Evolutionary conservation across 306 rosid species (phyloP).

Genomic region (Betula pendula): DNA sequence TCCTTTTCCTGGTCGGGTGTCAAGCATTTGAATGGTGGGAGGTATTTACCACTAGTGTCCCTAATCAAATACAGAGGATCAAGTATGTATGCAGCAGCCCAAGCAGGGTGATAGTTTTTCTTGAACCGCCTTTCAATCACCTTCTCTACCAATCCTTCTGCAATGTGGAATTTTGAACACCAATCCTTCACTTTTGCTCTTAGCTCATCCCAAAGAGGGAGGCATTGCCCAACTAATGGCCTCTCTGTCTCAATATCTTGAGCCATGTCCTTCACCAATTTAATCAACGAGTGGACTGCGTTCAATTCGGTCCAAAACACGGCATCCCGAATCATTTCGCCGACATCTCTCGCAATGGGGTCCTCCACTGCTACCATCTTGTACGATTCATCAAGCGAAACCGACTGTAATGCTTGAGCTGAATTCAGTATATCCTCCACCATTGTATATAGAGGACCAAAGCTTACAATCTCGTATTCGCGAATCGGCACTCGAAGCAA

Average conservation of each 20-base stretch:
- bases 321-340: conserved; percentile 55
- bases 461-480: conserved; percentile 34
- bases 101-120: conserved; percentile 73
- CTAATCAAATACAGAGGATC: conserved; percentile 60
- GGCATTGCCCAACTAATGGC: conserved; percentile 88
- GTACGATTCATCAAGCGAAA: conserved; percentile 54
- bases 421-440: conserved; percentile 63
- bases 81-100: conserved; percentile 69
- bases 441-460: conserved; percentile 44
- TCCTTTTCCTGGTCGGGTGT: conserved; percentile 65
- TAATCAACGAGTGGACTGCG: conserved; percentile 61
- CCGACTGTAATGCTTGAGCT: conserved; percentile 57
- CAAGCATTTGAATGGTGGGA: conserved; percentile 64
- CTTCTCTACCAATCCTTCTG: conserved; percentile 49
- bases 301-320: conserved; percentile 80
- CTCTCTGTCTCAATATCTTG: conserved; percentile 68
- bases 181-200: conserved; percentile 73
- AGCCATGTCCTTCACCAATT: conserved; percentile 75
- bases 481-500: conserved; percentile 56
- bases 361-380: conserved; percentile 68
- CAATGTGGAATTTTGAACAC: conserved; percentile 55
- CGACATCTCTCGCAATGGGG: conserved; percentile 54
- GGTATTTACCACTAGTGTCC: conserved; percentile 65
- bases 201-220: conserved; percentile 79
- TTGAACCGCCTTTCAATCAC: conserved; percentile 55